A percentile compares a stretch with the other conserved stretches of the same genome.
These are phyloP conservation scores for Pistacia integerrima DNA, from an alignment of 345 rosid species.

Conservation along the genomic window DNA sequence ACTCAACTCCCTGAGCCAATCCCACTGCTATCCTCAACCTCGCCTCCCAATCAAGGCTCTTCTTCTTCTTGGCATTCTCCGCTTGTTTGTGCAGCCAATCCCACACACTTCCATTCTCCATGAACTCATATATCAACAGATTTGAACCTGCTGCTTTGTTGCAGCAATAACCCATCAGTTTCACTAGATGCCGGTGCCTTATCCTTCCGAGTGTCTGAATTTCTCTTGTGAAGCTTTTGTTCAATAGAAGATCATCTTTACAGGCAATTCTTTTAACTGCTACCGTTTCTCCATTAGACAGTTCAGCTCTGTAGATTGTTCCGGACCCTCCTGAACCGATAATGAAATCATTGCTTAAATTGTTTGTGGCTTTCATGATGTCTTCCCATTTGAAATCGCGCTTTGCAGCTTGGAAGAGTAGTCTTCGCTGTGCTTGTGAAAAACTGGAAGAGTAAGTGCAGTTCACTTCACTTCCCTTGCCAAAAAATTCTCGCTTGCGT, in stretches of 20 bases:
- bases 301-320: constrained; percentile 72
- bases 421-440: constrained; percentile 63
- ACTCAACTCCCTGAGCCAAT: constrained; percentile 86
- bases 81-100: constrained; percentile 78
- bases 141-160: constrained; percentile 63
- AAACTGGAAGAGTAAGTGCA: constrained; percentile 60
- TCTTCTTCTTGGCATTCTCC: constrained; percentile 43
- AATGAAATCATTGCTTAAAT: constrained; percentile 73
- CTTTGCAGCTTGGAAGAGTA: constrained; percentile 64
- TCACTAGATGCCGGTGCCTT: constrained; percentile 85
- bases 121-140: constrained; percentile 85
- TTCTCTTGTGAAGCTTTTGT: constrained; percentile 88
- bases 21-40: constrained; percentile 84
- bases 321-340: constrained; percentile 98
- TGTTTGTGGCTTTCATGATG: constrained; percentile 77
- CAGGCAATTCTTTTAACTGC: constrained; percentile 82
- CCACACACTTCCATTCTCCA: constrained; percentile 96
- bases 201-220: constrained; percentile 78
- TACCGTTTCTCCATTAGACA: constrained; percentile 63
- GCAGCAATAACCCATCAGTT: constrained; percentile 84
- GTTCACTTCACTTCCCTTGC: constrained; percentile 45
- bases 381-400: constrained; percentile 80
- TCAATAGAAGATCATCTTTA: constrained; percentile 71
- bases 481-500: constrained; percentile 47
- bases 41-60: constrained; percentile 76